Base-by-base conservation (phyloP, 495 filamentous ascomycete species). In the Filosporella fistucella region DNA sequence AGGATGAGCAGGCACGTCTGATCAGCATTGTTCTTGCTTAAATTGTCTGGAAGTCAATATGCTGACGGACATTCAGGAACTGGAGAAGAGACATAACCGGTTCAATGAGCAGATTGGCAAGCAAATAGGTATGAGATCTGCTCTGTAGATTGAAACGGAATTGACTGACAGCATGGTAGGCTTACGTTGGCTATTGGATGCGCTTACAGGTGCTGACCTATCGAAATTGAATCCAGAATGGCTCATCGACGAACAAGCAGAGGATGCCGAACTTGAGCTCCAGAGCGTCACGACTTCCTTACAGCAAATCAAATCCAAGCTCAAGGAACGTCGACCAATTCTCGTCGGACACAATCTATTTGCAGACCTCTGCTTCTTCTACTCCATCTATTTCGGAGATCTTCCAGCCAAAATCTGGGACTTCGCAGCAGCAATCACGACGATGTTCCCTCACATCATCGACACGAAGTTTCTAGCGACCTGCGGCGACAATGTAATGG, bases 311-410 rank as follows among this genome's bases (percentile, higher is more conserved):
- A 52, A 71, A 32, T 26, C 33, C 8, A 60, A 28, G 13, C 37
- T 86, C n/a, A 66, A 70, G 38, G 42, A 58, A n/a, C 70, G 68
- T 16, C 61, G 63, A 17, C 71, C 74, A 11, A 65, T 84, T 0
- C 54, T 91, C 7, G 75, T 91, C 9, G 86, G 86, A 0, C 87
- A 95, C 62, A 94, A 93, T 58, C 62, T 84, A 20, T 86, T 93
- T 50, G 74, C 71, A 3, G 89, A 94, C 60, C 60, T 94, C 17
- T 70, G 83, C 24, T 87, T 86, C 57, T 68, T 94, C 47, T 86
- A 83, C 58, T 59, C 68, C 21, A 78, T 74, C 47, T 93, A 91
- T 59, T 66, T 90, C 39, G 82, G 85, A 1, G 54, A 63, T 0
- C 65, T 94, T 8, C 88, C 86, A 3, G 63, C 72, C 11, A 74